Evolutionary conservation across 495 filamentous ascomycete species (phyloP), one percentile per base, ranked within the genome.

Genomic region (Letharia lupina): DNA sequence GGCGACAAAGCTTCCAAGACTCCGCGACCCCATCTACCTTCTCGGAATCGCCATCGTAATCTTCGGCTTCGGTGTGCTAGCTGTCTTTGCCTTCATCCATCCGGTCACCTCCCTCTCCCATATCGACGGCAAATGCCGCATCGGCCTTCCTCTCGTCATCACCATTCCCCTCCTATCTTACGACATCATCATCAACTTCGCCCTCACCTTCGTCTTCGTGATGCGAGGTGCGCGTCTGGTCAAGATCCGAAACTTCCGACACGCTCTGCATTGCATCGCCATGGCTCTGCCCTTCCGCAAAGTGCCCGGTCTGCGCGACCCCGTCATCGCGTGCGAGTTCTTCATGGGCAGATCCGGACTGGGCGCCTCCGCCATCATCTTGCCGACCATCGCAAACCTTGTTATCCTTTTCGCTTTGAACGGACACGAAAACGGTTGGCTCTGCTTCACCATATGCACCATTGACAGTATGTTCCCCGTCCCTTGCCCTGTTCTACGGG

Each of bases 391-490:
- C n/a, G 69, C 67, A 11, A 78, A 76, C 58, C 23, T 77, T 1
- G 70, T 63, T 9, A 45, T 75, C 13, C 63, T 77, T 3, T 73
- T 65, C 60, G 41, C 31, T 20, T 54, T 71, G 37, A 44, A 72
- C 48, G 76, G 74, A 5, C 57, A 66, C 42, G 75, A 78, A 62
- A 63, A 72, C 47, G 71, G 72, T 4, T 77, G 76, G 76, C 57
- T 78, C 31, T 78, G 76, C 60, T 73, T 76, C 45, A 68, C 68
- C 7, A 67, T 75, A 13, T 78, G 76, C 61, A 73, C 72, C 1
- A 42, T 74, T 33, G 76, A 78, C 63, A 70, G 76, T 78, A 68
- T 28, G 75, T 64, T 31, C 61, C 47, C 45, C 44, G 11, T 23
- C 18, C 9, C 31, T 20, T 52, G 9, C 28, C 23, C 40, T 28